Conservation (phyloP, 1,284 basidiomycete genomes). For the Pholiota adiposa region DNA sequence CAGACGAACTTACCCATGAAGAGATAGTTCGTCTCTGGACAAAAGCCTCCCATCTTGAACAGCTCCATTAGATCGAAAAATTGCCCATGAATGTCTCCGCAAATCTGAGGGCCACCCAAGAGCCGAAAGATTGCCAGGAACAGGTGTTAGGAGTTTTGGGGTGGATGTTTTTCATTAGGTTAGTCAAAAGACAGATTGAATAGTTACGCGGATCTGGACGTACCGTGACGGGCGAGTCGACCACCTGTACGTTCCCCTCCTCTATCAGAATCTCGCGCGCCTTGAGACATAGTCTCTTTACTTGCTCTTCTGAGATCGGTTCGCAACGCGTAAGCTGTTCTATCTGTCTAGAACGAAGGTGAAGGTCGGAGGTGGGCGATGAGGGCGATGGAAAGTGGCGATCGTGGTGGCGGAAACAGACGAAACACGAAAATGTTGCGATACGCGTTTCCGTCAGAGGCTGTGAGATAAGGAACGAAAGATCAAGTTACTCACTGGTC, state of each 20-base stretch:
- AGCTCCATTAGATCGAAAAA: slow-evolving; percentile 98
- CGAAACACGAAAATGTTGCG: neutral
- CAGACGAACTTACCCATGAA: slow-evolving; percentile 85
- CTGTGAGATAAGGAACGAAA: neutral
- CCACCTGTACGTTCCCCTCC: slow-evolving; percentile 96
- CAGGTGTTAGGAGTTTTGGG: neutral
- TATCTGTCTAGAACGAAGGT: slow-evolving; percentile 64
- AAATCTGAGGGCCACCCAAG: slow-evolving; percentile 67
- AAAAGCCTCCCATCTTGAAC: slow-evolving; percentile 94
- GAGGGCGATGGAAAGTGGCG: neutral
- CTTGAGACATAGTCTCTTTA: slow-evolving; percentile 92
- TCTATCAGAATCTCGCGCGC: slow-evolving; percentile 97
- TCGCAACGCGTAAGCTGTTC: slow-evolving; percentile 91
- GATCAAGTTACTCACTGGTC: slow-evolving; percentile 38
- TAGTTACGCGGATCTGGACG: slow-evolving; percentile 34
- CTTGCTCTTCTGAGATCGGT: slow-evolving; percentile 90
- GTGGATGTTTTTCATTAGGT: neutral
- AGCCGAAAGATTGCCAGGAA: neutral
- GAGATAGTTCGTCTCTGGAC: slow-evolving; percentile 96
- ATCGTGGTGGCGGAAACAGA: neutral
- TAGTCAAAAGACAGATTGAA: slow-evolving; percentile 7
- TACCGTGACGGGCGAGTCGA: slow-evolving; percentile 96
- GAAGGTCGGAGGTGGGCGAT: neutral
- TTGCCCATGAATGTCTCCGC: slow-evolving; percentile 98
- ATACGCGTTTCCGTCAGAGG: slow-evolving; percentile 1